These are phyloP conservation scores for Geotrichum citri-aurantii DNA, from an alignment of 1,139 yeast species.

Conservation along the genomic window DNA sequence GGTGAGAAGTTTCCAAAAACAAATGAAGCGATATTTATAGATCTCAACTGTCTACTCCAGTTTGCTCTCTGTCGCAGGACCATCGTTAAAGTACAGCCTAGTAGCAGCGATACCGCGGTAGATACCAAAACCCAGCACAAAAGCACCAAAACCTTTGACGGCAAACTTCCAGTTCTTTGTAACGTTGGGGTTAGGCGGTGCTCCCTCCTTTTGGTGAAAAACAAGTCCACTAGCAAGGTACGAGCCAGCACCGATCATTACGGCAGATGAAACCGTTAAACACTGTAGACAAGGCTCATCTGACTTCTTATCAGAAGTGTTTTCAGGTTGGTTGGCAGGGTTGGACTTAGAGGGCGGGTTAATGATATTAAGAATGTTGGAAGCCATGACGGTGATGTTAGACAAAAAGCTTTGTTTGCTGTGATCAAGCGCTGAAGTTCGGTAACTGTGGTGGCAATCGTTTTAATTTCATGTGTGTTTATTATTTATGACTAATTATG, in stretches of 20 bases:
- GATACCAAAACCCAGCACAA: conserved; percentile 49
- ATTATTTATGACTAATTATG: no score
- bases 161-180: conserved; percentile 58
- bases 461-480: no score
- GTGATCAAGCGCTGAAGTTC: not conserved
- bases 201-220: conserved; percentile 39
- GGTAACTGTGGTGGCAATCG: no score
- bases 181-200: conserved; percentile 28
- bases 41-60: not conserved
- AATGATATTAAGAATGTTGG: conserved; percentile 57
- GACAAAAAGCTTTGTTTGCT: not conserved
- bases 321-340: conserved; percentile 26
- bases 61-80: not conserved
- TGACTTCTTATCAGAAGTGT: conserved; percentile 1
- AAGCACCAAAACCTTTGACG: conserved; percentile 48
- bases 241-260: conserved; percentile 53
- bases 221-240: conserved; percentile 52
- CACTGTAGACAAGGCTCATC: conserved; percentile 51
- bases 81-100: conserved; percentile 19
- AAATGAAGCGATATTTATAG: not conserved
- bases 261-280: conserved; percentile 54
- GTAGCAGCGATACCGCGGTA: conserved; percentile 54
- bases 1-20: not conserved
- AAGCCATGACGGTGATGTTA: conserved; percentile 26
- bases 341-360: conserved; percentile 49